Base-by-base conservation (phyloP, 345 rosid species). In the Pseudoturritis turrita region DNA sequence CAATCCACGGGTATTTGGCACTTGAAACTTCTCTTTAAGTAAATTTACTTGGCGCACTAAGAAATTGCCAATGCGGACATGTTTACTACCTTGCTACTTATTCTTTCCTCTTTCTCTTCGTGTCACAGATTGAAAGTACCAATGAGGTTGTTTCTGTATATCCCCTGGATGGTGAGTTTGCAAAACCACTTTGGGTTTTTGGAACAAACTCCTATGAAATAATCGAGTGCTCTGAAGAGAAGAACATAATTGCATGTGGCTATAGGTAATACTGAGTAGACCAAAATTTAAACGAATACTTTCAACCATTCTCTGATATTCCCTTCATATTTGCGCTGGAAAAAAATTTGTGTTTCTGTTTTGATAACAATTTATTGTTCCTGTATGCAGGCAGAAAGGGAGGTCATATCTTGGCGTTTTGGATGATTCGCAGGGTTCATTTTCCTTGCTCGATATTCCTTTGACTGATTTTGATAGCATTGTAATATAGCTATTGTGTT, bases 161-260 rank as follows among this genome's bases (percentile, higher is more conserved):
- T 80, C 66, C 86, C 15, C 60, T 87, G 54, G 81, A 81, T 77
- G 99, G 96, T 47, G 99, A 95, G 83, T 91, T 94, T 74, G 65
- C 97, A 33, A 84, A 84, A 77, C 97, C 99, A 44, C 66, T 88
- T 39, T 91, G 97, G 98, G 75, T 84, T 72, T 95, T 88, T 29
- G 96, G 96, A 69, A 80, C 79, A 49, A 91, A 83, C 75, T 95
- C 96, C 65, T 95, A 89, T 67, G 96, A 84, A 59, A 69, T 91
- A 62, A 69, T 89, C 74, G 78, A 82, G 82, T 84, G 78, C 54
- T 71, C 81, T 51, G 84, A 77, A 57, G 85, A 86, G 62, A 82
- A 83, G 73, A 86, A 82, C 74, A 35, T 88, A 73, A 83, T 91
- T 77, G 96, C 88, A 18, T 91, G 96, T 81, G 83, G 84, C 85